Evolutionary conservation across 2,329 filamentous ascomycete genomes (phyloP), one percentile per base, ranked within the genome.

Genomic region (Hirsutella rhossiliensis): DNA sequence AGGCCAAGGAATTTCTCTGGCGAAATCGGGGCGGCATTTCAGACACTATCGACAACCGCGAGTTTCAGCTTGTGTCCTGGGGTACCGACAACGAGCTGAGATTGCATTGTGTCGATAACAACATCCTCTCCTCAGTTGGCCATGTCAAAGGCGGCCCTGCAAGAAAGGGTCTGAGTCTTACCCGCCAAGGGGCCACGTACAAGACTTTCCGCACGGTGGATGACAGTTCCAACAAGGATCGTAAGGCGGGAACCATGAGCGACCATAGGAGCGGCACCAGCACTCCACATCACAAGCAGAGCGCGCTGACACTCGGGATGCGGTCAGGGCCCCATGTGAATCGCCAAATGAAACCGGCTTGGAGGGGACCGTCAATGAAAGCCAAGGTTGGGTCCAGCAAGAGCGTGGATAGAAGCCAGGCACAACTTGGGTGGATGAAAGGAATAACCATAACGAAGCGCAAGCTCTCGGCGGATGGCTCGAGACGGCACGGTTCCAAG

Each of bases 1-100:
- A 89, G 56, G 87, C 87, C 28, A 94, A 92, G 56, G 89, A 96
- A 54, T 96, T 96, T 48, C 66, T 96, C 11, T 96, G 89, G 89
- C 76, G 89, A 58, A 77, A 78, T 40, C 78, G 89, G 44, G 89
- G 89, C 32, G 65, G 65, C 15, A 71, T 82, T 18, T 74, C 75
- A 17, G 74, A 78, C 15, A 76, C 87, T n/a, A 64, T 83, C 39
- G 89, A 96, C 54, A 71, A 88, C 48, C 78, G 90, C 53, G 89
- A 96, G 43, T 96, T 95, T 50, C 89, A 96, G 60, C 71, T 96
- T 17, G 86, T 96, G 0, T 89, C 89, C 0, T 96, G 89, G 89
- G 88, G 88, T 23, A 82, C 85, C 41, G 90, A 96, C 59, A 84
- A 84, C 51, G 78, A 88, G 55, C 69, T 96, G 28, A 81, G 84